phyloP scores from a whole-genome alignment of 352 stramenopile species.

The Blastocystis sp. region DNA sequence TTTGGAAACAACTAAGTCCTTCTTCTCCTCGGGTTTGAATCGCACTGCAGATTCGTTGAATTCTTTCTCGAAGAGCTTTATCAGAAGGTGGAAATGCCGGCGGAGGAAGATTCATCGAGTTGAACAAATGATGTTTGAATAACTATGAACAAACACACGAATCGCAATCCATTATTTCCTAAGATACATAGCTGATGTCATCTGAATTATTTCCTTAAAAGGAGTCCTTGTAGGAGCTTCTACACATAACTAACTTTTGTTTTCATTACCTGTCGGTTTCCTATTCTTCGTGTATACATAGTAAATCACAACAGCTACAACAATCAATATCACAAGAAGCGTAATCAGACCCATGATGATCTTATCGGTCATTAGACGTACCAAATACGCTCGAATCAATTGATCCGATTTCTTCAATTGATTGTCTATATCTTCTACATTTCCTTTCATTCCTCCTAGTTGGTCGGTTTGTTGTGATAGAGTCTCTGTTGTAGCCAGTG shows the following conservation, averaged over 20 bases:
- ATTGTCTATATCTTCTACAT: conserved; percentile 21
- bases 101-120: conserved; percentile 45
- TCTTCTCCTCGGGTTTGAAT: conserved; percentile 2
- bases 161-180: background rate
- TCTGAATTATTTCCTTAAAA: background rate
- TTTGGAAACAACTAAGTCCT: background rate
- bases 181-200: conserved; percentile 23
- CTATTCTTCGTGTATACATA: conserved; percentile 5
- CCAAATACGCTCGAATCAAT: conserved; percentile 19
- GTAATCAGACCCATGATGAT: conserved; percentile 40
- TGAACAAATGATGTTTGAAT: background rate
- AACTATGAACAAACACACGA: background rate
- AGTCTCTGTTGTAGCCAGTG: conserved; percentile 16
- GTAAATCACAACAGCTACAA: conserved; percentile 5
- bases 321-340: conserved; percentile 16
- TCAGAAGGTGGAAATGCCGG: background rate
- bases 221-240: background rate
- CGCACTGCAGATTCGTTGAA: background rate
- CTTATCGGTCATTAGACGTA: conserved; percentile 43
- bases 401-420: conserved; percentile 29
- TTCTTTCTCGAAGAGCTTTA: background rate
- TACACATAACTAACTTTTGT: background rate
- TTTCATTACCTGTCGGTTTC: background rate
- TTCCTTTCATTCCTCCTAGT: conserved; percentile 19
- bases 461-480: conserved; percentile 7